These are phyloP conservation scores for Tolypocladium sp. DNA, from an alignment of 2,329 filamentous ascomycete genomes.

Conservation along the genomic window DNA sequence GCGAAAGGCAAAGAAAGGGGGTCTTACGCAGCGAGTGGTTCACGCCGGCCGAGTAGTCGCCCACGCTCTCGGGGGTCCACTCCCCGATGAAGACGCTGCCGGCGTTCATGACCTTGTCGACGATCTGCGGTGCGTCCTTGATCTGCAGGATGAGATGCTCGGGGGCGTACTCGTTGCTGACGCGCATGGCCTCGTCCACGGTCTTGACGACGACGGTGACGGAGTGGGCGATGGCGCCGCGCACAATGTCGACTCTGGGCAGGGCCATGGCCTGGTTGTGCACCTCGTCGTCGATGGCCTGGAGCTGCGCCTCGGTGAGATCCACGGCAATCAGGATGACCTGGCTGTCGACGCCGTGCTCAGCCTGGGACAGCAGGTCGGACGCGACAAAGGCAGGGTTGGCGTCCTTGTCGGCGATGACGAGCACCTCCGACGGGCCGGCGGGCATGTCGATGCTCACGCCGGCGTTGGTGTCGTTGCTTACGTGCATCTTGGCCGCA, in stretches of 20 bases:
- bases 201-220: constrained; percentile 71
- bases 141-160: constrained; percentile 95
- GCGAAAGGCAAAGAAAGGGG: constrained; percentile 15
- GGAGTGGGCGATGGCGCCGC: constrained; percentile 83
- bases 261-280: constrained; percentile 79
- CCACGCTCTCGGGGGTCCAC: constrained; percentile 97
- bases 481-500: constrained; percentile 95
- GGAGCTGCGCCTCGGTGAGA: constrained; percentile 61
- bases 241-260: constrained; percentile 86
- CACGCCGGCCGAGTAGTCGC: constrained; percentile 95
- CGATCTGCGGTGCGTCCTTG: constrained; percentile 61
- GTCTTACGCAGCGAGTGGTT: constrained; percentile 90
- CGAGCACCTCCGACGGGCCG: constrained; percentile 92
- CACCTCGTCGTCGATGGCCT: constrained; percentile 84
- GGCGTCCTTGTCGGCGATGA: constrained; percentile 78
- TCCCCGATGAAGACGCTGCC: constrained; percentile 92
- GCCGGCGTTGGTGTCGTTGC: constrained; percentile 91
- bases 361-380: constrained; percentile 88
- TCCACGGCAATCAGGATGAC: constrained; percentile 85
- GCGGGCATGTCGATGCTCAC: constrained; percentile 98
- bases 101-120: constrained; percentile 80
- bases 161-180: constrained; percentile 91
- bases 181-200: constrained; percentile 63
- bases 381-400: constrained; percentile 94
- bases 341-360: constrained; percentile 94